Evolutionary conservation across 2,329 filamentous ascomycete genomes (phyloP), one percentile per base, ranked within the genome.

Genomic region (Microascus cirrosus): DNA sequence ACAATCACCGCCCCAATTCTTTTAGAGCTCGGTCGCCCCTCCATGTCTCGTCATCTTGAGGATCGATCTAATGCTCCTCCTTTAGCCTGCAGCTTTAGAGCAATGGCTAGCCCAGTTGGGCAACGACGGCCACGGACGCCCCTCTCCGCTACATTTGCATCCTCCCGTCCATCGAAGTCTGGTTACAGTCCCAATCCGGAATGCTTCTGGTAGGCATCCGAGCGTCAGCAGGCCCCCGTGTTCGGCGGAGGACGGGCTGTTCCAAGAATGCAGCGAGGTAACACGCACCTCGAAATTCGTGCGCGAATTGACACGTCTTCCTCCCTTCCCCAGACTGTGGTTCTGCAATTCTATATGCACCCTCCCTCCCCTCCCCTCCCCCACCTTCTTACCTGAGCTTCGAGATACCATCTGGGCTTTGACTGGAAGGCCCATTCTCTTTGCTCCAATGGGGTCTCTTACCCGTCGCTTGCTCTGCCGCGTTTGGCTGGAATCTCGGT

Each of bases 51-150:
- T 36, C 34, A 24, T 54, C 24, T 20, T 15, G n/a, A 54, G 53
- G 36, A 39, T 24, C 34, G 32, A 39, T 55, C 53, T 22, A n/a
- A 25, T 15, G n/a, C 2, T 32, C 48, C 32, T 28, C 48, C 22
- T 22, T 42, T 57, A 57, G 55, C 48, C 48, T 53, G 55, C 55
- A 57, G 55, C 12, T 42, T 53, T 53, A 42, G 45, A 35, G 12
- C 50, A 52, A 53, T 58, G 56, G 34, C 56, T 58, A 58, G 51
- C 56, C 56, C 22, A 48, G 56, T 54, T 54, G 56, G 56, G 56
- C 28, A 58, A 39, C 24, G 32, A 15, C 22, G 53, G 52, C 28
- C 56, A 58, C 28, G 50, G 35, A 58, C n/a, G 7, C 51, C 51
- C 51, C 51, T 45, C 39, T 20, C 11, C 32, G 22, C 48, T 15